Percentiles rank a stretch among this genome's conserved stretches.
These are phyloP conservation scores for Coemansia sp. DNA, from an alignment of 192 early-diverging fungal genomes.

Conservation along the genomic window DNA sequence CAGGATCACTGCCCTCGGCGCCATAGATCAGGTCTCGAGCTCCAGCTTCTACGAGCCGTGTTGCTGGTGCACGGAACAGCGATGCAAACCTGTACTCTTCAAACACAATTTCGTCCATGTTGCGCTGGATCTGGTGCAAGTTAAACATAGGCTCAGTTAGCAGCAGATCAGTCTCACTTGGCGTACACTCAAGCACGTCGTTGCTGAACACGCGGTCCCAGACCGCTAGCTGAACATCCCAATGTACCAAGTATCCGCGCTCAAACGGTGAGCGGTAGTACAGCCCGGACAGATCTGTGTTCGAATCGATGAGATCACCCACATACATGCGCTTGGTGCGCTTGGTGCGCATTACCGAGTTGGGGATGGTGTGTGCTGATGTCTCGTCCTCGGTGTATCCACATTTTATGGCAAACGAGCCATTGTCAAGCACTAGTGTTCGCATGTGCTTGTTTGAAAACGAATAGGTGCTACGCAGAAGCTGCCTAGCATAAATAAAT, in stretches of 20 bases:
- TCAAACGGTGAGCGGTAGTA: conserved; percentile 78
- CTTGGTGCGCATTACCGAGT: conserved; percentile 47
- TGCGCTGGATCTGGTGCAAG: conserved; percentile 65
- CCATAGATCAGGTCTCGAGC: conserved; percentile 17
- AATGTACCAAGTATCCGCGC: conserved; percentile 74
- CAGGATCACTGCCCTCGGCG: conserved; percentile 13
- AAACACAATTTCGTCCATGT: conserved; percentile 81
- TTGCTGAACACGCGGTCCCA: conserved; percentile 77
- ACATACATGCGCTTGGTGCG: conserved; percentile 64
- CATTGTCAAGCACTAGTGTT: conserved; percentile 70
- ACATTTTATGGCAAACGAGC: conserved; percentile 65
- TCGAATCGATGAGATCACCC: conserved; percentile 66
- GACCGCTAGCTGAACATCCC: conserved; percentile 75
- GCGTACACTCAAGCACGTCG: conserved; percentile 64
- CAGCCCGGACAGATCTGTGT: conserved; percentile 69
- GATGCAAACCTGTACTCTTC: conserved; percentile 77
- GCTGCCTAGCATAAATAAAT: not conserved
- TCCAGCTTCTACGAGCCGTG: conserved; percentile 11
- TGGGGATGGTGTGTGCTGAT: conserved; percentile 23
- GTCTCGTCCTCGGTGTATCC: conserved; percentile 43
- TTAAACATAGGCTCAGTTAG: conserved; percentile 83
- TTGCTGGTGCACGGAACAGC: conserved; percentile 26
- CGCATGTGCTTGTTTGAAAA: conserved; percentile 14
- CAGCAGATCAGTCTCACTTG: conserved; percentile 61
- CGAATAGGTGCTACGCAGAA: not conserved